A percentile compares a stretch with the other conserved stretches of the same genome.
phyloP scores from a whole-genome alignment of 305 asterid species.

The Fraxinus greggii region DNA sequence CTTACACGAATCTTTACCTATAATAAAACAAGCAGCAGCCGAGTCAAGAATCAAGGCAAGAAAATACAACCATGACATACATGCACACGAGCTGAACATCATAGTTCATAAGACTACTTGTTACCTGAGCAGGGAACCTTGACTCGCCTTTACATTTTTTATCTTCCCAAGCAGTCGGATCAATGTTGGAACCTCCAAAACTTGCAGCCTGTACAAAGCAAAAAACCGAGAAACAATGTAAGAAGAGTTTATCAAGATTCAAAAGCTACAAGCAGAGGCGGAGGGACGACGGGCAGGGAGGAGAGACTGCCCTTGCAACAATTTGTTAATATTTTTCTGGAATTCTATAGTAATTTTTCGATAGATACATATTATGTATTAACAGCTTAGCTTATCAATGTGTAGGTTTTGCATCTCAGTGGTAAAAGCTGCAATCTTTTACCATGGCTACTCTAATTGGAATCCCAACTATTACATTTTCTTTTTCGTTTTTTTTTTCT shows the following conservation, averaged over 20 bases:
- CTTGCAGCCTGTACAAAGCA: constrained; percentile 56
- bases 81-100: neutral
- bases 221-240: neutral
- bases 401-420: neutral
- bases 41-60: constrained; percentile 16
- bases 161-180: constrained; percentile 99
- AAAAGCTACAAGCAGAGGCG: neutral
- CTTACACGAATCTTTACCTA: constrained; percentile 76
- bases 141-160: constrained; percentile 97
- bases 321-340: neutral
- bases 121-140: constrained; percentile 98
- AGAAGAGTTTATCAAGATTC: neutral
- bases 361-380: neutral
- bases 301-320: neutral
- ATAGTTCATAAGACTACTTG: neutral
- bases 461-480: neutral
- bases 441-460: neutral
- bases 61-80: neutral
- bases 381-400: neutral
- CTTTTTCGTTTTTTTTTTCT: too few species aligned
- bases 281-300: neutral
- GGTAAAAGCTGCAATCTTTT: neutral
- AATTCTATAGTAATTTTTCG: neutral
- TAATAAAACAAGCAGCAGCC: constrained; percentile 12
- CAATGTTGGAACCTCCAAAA: constrained; percentile 96